Base-by-base conservation (phyloP, 2,329 filamentous ascomycete species). In the Cladophialophora carrionii region DNA sequence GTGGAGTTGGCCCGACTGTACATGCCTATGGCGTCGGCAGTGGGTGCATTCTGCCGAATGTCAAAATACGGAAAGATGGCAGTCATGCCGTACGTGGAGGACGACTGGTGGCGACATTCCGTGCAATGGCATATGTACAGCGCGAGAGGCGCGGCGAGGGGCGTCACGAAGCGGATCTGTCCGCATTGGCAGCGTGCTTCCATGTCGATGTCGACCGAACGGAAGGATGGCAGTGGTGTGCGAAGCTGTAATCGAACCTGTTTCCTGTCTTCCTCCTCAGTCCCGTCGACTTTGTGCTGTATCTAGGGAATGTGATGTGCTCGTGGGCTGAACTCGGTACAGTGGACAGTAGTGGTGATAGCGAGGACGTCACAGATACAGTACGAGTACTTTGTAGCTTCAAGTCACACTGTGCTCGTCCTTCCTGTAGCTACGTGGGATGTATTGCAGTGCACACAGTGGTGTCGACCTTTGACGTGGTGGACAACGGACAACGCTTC, bases 61-160 rank as follows among this genome's bases (percentile, higher is more conserved):
- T 67, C 57, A 46, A 67, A 67, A 17, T 26, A 86, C 0, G 88
- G 88, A 71, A 90, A 91, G 65, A 90, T 89, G 70, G 88, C 88
- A 43, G 86, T 88, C 41, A 87, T 85, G 32, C 88, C 88, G 76
- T 88, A 90, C 0, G 88, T 87, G 7, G 86, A 88, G 61, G 84
- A 62, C 20, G 64, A 67, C 37, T 67, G 64, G 24, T 67, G 64
- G 54, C 85, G 83, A 75, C 88, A 91, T 74, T 88, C 83, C 6
- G 61, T 67, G 76, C 89, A 91, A 77, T 90, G 89, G 77, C 88
- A 91, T 73, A 90, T 86, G 75, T 88, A 90, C 57, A 90, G 77
- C n/a, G 83, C 83, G 52, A 88, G 77, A 0, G 88, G 88, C 64
- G 83, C 79, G 4, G 81, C 75, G 0, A 84, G 77, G 1, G 88